Evolutionary conservation across 768 basidiomycete species (phyloP).

Genomic region (Sporobolomyces phaffii): DNA sequence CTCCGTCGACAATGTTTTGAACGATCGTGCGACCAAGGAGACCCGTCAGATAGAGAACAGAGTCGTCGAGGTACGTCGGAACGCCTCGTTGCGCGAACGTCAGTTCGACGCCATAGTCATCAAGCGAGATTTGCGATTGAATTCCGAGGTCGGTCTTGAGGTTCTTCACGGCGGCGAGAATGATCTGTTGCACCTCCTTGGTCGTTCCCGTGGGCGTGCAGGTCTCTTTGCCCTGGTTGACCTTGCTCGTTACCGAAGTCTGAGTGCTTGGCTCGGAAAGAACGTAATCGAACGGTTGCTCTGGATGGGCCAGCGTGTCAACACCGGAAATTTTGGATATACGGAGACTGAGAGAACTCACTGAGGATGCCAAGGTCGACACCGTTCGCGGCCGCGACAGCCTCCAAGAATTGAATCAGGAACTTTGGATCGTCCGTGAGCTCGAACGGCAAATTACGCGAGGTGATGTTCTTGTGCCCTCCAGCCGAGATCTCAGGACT

Average conservation of each 20-base stretch:
- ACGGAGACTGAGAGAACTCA: constrained; percentile 46
- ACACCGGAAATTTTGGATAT: constrained; percentile 41
- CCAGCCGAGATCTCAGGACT: constrained; percentile 56
- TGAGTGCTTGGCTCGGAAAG: constrained; percentile 2
- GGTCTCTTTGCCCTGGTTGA: constrained; percentile 53
- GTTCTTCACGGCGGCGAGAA: constrained; percentile 57
- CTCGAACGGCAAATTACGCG: constrained; percentile 51
- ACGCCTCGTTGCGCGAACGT: constrained; percentile 58
- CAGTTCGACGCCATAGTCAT: constrained; percentile 60
- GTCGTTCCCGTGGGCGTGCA: constrained; percentile 57
- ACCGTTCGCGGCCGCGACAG: constrained; percentile 54
- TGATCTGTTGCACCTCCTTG: constrained; percentile 59
- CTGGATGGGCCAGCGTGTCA: neutral
- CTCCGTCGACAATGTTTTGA: constrained; percentile 53
- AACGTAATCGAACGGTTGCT: constrained; percentile 21
- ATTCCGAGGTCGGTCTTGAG: constrained; percentile 56
- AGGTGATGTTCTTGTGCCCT: constrained; percentile 60
- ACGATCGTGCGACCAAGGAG: constrained; percentile 58
- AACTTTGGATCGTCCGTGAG: constrained; percentile 61
- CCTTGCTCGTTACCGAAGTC: constrained; percentile 51
- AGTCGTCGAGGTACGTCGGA: constrained; percentile 59
- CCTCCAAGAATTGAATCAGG: constrained; percentile 57
- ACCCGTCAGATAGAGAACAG: constrained; percentile 62
- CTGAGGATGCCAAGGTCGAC: constrained; percentile 54
- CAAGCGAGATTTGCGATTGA: constrained; percentile 55